Evolutionary conservation across 2,329 filamentous ascomycete species (phyloP).

Genomic region (Apiospora rasikravindrae): DNA sequence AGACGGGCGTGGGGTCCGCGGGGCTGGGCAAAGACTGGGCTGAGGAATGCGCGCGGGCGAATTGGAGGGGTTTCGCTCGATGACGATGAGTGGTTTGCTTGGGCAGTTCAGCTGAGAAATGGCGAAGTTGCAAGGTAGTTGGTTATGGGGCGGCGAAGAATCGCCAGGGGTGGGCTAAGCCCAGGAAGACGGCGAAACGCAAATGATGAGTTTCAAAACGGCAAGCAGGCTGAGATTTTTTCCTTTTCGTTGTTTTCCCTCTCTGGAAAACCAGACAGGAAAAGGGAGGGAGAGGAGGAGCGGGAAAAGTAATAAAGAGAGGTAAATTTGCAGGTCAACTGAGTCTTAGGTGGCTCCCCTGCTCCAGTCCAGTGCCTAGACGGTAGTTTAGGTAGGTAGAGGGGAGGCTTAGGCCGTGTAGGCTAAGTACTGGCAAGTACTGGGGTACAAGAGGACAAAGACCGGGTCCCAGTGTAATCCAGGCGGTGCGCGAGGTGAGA

Average conservation of each 20-base stretch:
- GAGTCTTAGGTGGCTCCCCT: slow-evolving; percentile 20
- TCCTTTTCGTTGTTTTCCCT: slow-evolving; percentile 21
- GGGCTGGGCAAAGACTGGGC: slow-evolving; percentile 7
- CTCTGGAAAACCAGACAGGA: slow-evolving; percentile 19
- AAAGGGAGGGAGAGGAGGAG: slow-evolving; percentile 25
- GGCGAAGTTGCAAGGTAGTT: slow-evolving; percentile 24
- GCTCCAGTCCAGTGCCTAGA: slow-evolving; percentile 8
- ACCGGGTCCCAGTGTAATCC: slow-evolving; percentile 9
- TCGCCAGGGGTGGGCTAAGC: slow-evolving; percentile 41
- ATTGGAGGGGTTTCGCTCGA: slow-evolving; percentile 17
- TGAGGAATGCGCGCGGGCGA: slow-evolving; percentile 14
- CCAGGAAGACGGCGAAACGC: slow-evolving; percentile 36
- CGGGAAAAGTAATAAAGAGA: slow-evolving; percentile 30
- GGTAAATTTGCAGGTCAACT: slow-evolving; percentile 39
- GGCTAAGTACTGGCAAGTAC: slow-evolving; percentile 11
- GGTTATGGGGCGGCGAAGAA: slow-evolving; percentile 34
- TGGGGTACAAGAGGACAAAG: slow-evolving; percentile 1
- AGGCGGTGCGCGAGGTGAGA: slow-evolving; percentile 3
- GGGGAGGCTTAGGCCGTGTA: neutral
- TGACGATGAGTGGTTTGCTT: slow-evolving; percentile 16
- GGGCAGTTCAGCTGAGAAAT: slow-evolving; percentile 17
- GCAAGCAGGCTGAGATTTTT: slow-evolving; percentile 25
- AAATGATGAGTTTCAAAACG: slow-evolving; percentile 36
- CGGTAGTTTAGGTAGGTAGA: slow-evolving; percentile 17
- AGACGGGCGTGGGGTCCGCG: slow-evolving; percentile 16